Evolutionary conservation across 2,329 filamentous ascomycete species (phyloP).

Genomic region (Aschersonia sp.): DNA sequence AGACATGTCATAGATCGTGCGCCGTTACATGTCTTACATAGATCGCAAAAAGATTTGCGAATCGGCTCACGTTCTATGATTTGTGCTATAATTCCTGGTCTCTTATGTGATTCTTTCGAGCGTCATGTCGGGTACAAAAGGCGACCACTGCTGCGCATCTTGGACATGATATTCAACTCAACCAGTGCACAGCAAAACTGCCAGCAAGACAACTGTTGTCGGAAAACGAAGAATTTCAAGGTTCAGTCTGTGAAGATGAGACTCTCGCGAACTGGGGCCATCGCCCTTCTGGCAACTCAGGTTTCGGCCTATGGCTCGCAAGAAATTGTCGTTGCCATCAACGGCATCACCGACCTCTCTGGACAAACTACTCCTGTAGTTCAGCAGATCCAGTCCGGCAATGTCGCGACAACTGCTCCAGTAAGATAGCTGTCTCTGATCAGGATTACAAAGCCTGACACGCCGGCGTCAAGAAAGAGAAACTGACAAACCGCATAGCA

Average conservation of each 20-base stretch:
- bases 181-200: no score
- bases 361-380: slow-evolving; percentile 3
- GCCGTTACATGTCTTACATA: no score
- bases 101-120: no score
- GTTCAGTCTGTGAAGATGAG: slow-evolving; percentile 3
- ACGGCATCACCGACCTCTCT: slow-evolving; percentile 5
- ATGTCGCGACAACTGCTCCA: not conserved
- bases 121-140: no score
- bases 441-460: no score
- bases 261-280: slow-evolving; percentile 6
- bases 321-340: slow-evolving; percentile 3
- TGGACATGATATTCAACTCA: no score
- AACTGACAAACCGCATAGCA: not conserved
- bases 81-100: no score
- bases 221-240: not conserved
- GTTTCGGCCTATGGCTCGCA: slow-evolving; percentile 4
- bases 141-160: no score
- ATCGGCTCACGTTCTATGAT: not conserved
- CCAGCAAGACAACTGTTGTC: no score
- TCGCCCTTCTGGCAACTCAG: slow-evolving; percentile 6
- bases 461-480: no score
- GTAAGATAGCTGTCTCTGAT: not conserved
- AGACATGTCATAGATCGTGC: not conserved
- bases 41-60: not conserved
- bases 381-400: slow-evolving; percentile 1